Conservation (phyloP, 1,284 basidiomycete species). For the Rhodotorula sp. region DNA sequence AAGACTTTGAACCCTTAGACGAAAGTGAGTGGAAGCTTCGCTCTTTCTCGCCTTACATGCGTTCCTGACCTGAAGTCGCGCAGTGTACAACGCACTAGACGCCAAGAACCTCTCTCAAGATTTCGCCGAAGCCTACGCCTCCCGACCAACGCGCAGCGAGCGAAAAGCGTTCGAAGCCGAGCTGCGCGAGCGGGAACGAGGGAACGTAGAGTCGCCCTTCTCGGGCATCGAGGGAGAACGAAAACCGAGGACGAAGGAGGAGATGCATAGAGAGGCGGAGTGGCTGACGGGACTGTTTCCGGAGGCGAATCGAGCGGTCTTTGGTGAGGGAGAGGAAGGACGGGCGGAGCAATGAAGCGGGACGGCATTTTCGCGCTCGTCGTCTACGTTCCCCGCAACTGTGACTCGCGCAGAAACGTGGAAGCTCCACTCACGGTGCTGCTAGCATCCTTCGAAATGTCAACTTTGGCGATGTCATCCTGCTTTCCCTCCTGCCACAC, state of each 20-base stretch:
- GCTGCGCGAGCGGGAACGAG: slow-evolving; percentile 5
- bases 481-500: neutral
- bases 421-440: neutral
- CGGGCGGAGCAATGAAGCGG: too few species aligned
- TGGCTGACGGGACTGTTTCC: slow-evolving; percentile 55
- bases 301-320: slow-evolving; percentile 12
- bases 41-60: neutral
- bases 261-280: slow-evolving; percentile 72
- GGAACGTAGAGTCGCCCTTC: slow-evolving; percentile 33
- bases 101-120: slow-evolving; percentile 40
- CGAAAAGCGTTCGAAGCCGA: slow-evolving; percentile 29
- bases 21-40: slow-evolving; percentile 25
- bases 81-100: slow-evolving; percentile 44
- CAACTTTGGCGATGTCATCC: neutral
- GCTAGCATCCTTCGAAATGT: neutral
- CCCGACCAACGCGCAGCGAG: slow-evolving; percentile 16
- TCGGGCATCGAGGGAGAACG: slow-evolving; percentile 50
- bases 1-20: slow-evolving; percentile 56
- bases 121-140: slow-evolving; percentile 15
- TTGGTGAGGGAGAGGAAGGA: slow-evolving; percentile 5
- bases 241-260: slow-evolving; percentile 62
- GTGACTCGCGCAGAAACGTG: neutral
- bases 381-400: too few species aligned
- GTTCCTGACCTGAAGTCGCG: neutral
- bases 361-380: too few species aligned